A percentile compares a stretch with the other conserved stretches of the same genome.
These are phyloP conservation scores for Boletus sensibilis DNA, from an alignment of 768 basidiomycete genomes.

Conservation along the genomic window DNA sequence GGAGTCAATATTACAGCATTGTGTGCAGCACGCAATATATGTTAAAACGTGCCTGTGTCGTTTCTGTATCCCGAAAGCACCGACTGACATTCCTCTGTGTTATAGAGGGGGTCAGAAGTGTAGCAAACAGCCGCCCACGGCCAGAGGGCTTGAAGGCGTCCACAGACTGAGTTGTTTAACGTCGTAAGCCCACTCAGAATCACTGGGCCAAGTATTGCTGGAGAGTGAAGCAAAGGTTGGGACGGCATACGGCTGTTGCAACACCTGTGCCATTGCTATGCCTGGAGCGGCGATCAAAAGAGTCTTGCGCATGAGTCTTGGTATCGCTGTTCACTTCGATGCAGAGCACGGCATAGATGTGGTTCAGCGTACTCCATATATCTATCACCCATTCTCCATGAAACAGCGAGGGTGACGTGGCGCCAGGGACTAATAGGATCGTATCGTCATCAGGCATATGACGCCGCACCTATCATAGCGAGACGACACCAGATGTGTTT, in stretches of 20 bases:
- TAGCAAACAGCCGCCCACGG: constrained; percentile 26
- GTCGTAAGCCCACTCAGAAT: constrained; percentile 7
- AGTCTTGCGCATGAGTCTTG: neutral
- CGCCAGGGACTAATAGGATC: too few species aligned
- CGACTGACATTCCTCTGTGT: constrained; percentile 12
- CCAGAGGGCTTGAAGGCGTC: constrained; percentile 18
- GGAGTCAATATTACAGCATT: neutral
- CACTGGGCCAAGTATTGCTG: constrained; percentile 8
- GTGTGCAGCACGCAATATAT: neutral
- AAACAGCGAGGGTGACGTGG: too few species aligned
- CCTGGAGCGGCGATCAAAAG: neutral
- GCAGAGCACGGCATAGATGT: neutral
- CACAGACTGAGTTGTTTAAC: constrained; percentile 18
- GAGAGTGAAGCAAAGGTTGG: constrained; percentile 5
- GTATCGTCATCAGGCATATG: too few species aligned
- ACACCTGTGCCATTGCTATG: neutral
- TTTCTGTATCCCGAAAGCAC: constrained; percentile 17
- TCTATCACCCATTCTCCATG: neutral
- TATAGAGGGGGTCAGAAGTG: constrained; percentile 18
- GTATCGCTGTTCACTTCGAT: neutral
- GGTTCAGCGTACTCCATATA: neutral
- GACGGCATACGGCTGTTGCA: constrained; percentile 9
- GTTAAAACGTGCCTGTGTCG: constrained; percentile 13
- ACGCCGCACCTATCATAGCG: too few species aligned
- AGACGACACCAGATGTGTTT: too few species aligned